Evolutionary conservation across 495 filamentous ascomycete genomes (phyloP).

Genomic region (Chaetomium tenue): DNA sequence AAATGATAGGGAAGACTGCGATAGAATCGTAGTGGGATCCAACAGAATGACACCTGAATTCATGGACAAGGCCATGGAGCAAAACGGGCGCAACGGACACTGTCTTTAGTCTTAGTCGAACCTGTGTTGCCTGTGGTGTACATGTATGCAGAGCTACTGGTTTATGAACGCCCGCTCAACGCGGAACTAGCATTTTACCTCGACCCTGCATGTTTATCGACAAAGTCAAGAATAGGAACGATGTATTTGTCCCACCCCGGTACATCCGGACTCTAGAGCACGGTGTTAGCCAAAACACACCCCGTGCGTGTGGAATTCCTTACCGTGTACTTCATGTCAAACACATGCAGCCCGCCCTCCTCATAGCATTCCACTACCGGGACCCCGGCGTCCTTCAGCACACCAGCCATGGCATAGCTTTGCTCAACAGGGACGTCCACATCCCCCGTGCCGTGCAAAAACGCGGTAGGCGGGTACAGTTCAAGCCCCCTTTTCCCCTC

Average conservation of each 20-base stretch:
- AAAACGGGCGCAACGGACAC: too few species aligned
- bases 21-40: too few species aligned
- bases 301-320: background rate
- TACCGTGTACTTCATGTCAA: conserved; percentile 34
- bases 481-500: conserved; percentile 9
- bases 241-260: conserved; percentile 30
- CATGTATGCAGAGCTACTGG: too few species aligned
- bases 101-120: too few species aligned
- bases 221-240: conserved; percentile 32
- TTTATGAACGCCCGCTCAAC: too few species aligned
- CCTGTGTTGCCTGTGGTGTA: too few species aligned
- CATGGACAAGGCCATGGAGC: too few species aligned
- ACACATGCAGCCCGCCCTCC: conserved; percentile 28
- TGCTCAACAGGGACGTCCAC: conserved; percentile 27
- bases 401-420: conserved; percentile 26
- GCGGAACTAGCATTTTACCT: background rate
- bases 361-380: conserved; percentile 31
- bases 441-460: conserved; percentile 33
- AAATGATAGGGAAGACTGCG: too few species aligned
- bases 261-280: conserved; percentile 19
- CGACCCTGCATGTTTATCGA: conserved; percentile 21
- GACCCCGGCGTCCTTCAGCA: conserved; percentile 24
- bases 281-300: background rate
- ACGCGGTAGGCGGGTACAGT: conserved; percentile 32
- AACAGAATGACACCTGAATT: too few species aligned